These are phyloP conservation scores for Imleria badia DNA, from an alignment of 768 basidiomycete genomes.

Conservation along the genomic window DNA sequence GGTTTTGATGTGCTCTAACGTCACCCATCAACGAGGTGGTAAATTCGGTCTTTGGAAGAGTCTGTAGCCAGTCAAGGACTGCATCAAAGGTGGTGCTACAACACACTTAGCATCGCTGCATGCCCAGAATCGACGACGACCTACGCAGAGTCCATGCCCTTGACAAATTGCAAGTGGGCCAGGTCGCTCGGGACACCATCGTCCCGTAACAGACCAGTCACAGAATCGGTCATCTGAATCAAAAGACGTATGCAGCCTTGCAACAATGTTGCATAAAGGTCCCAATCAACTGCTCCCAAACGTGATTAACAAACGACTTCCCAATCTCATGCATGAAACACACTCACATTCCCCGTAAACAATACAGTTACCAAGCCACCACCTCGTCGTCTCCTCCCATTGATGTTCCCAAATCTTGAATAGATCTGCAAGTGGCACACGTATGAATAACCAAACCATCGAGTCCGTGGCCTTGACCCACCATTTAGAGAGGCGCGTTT, in stretches of 20 bases:
- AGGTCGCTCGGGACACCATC: slow-evolving; percentile 28
- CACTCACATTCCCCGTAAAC: slow-evolving; percentile 48
- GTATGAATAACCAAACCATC: neutral
- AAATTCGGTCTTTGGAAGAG: slow-evolving; percentile 19
- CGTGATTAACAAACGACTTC: neutral
- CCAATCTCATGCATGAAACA: neutral
- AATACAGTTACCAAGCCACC: slow-evolving; percentile 25
- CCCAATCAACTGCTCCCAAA: slow-evolving; percentile 53
- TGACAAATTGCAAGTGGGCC: slow-evolving; percentile 35
- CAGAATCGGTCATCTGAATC: slow-evolving; percentile 35
- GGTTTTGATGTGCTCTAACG: slow-evolving; percentile 23
- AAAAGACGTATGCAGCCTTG: slow-evolving; percentile 42
- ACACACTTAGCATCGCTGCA: neutral
- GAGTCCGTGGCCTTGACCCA: slow-evolving; percentile 30
- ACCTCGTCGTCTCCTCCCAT: slow-evolving; percentile 23
- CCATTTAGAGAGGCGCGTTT: slow-evolving; percentile 46
- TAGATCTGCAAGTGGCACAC: slow-evolving; percentile 16
- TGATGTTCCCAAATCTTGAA: slow-evolving; percentile 24
- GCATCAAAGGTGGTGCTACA: slow-evolving; percentile 24
- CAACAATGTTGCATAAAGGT: slow-evolving; percentile 46
- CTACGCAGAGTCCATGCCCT: slow-evolving; percentile 42
- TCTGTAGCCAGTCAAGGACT: slow-evolving; percentile 27
- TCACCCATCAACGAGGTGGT: slow-evolving; percentile 20
- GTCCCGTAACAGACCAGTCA: slow-evolving; percentile 31
- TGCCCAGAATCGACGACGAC: slow-evolving; percentile 12